Percentiles rank a stretch among this genome's conserved stretches.
phyloP scores from a whole-genome alignment of 345 rosid species.

The Lepidium aucheri region DNA sequence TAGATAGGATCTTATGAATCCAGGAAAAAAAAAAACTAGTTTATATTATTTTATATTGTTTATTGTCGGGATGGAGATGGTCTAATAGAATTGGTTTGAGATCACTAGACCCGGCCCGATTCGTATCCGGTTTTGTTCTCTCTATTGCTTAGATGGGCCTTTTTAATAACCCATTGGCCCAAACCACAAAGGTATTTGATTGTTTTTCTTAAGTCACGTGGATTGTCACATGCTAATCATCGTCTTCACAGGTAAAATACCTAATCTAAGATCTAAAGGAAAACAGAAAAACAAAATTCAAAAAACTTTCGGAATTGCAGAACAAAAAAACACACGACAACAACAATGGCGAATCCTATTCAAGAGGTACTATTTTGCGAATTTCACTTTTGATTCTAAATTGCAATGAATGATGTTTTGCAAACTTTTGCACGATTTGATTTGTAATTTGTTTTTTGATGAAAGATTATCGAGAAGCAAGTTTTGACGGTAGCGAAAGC shows the following conservation, averaged over 20 bases:
- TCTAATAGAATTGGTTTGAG: no score
- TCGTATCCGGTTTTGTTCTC: no score
- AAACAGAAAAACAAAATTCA: neutral
- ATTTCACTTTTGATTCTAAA: neutral
- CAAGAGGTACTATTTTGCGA: slow-evolving; percentile 7
- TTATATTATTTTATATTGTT: no score
- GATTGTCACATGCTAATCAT: neutral
- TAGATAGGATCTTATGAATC: no score
- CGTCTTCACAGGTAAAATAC: neutral
- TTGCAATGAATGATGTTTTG: neutral
- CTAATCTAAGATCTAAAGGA: neutral
- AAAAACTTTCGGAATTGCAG: no score
- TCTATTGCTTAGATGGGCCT: neutral
- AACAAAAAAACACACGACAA: neutral
- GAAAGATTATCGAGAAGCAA: slow-evolving; percentile 81
- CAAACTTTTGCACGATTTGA: neutral
- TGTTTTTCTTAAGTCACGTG: neutral
- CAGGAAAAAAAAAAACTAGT: no score
- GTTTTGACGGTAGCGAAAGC: slow-evolving; percentile 83
- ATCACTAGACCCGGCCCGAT: no score
- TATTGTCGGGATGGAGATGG: fast-evolving
- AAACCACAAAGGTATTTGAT: neutral
- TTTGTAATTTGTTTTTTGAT: neutral
- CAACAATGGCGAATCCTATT: slow-evolving; percentile 6
- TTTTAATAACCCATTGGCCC: neutral